These are phyloP conservation scores for Sphaerosporella brunnea DNA, from an alignment of 495 filamentous ascomycete genomes.

Conservation along the genomic window DNA sequence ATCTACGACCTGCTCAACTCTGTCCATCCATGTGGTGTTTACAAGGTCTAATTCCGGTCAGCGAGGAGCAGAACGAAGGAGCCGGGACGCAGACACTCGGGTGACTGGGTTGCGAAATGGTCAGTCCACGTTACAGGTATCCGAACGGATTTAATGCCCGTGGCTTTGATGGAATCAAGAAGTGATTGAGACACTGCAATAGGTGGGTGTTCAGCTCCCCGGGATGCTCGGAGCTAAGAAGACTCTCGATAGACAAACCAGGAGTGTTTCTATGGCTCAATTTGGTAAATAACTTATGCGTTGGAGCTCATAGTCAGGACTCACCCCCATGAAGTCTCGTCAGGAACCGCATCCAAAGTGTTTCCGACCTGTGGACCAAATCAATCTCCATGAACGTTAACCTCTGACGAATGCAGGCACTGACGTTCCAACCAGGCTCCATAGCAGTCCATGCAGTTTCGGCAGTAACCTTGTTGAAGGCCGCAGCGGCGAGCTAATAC, in stretches of 20 bases:
- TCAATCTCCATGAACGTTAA: constrained; percentile 5
- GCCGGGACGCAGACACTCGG: constrained; percentile 31
- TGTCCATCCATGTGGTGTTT: constrained; percentile 37
- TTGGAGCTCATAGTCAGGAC: no score
- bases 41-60: constrained; percentile 27
- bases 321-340: constrained; percentile 46
- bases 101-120: constrained; percentile 36
- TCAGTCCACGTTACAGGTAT: constrained; percentile 44
- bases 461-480: constrained; percentile 17
- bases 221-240: no score
- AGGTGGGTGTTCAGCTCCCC: no score
- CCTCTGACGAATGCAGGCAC: background rate
- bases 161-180: constrained; percentile 34
- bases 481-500: background rate
- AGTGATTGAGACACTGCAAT: no score
- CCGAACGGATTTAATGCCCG: constrained; percentile 42
- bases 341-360: constrained; percentile 40
- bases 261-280: no score
- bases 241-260: no score
- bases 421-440: constrained; percentile 17
- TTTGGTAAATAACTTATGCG: no score
- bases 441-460: constrained; percentile 18
- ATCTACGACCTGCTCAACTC: constrained; percentile 43
- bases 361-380: constrained; percentile 29
- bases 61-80: background rate